Conservation (phyloP, 2,329 filamentous ascomycete species). For the Penicillium glabrum region DNA sequence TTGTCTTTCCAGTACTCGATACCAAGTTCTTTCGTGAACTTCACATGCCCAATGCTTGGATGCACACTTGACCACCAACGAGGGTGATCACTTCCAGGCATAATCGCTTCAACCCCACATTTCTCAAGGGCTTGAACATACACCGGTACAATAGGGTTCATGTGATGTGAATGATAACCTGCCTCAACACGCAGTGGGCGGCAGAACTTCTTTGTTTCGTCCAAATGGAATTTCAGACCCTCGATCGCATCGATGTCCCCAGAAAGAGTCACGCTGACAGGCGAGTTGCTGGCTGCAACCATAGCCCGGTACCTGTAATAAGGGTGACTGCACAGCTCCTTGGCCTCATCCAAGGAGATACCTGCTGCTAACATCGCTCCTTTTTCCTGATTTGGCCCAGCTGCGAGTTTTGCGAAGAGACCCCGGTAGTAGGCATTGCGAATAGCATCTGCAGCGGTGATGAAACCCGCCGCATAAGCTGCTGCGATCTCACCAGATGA, state of each 20-base stretch:
- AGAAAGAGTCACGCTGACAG: slow-evolving; percentile 20
- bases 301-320: not conserved
- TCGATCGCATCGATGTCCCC: slow-evolving; percentile 21
- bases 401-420: not conserved
- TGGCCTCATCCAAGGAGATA: not conserved
- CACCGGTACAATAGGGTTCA: slow-evolving; percentile 6
- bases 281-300: slow-evolving; percentile 20
- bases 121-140: not conserved
- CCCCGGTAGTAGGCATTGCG: slow-evolving; percentile 45
- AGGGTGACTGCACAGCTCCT: not conserved
- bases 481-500: slow-evolving; percentile 52
- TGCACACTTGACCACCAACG: slow-evolving; percentile 10
- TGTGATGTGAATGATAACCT: slow-evolving; percentile 29
- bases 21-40: not conserved
- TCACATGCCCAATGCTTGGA: not conserved
- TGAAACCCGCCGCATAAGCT: slow-evolving; percentile 45
- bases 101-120: not conserved
- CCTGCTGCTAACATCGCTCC: slow-evolving; percentile 18
- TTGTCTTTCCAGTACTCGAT: slow-evolving; percentile 37
- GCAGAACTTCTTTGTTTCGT: slow-evolving; percentile 18
- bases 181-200: slow-evolving; percentile 22
- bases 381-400: not conserved
- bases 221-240: slow-evolving; percentile 21
- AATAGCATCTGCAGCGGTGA: slow-evolving; percentile 46
- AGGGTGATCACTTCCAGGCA: not conserved